Base-by-base conservation (phyloP, 139 green algal species). In the Haematococcus lacustris region DNA sequence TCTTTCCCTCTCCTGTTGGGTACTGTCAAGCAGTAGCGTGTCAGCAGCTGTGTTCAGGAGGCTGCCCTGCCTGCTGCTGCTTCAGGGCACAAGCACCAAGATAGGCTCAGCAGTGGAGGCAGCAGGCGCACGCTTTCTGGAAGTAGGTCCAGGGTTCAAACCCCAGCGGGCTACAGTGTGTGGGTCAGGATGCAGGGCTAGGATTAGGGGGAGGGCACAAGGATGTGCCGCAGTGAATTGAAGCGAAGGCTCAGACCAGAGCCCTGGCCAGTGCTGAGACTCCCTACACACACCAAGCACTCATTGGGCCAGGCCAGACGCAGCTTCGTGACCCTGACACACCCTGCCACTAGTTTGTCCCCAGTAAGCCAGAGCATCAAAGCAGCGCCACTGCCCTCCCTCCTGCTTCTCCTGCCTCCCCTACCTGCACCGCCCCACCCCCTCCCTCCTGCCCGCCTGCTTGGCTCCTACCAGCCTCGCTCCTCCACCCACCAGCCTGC, bases 61-160 rank as follows among this genome's bases (percentile, higher is more conserved):
- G 17, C 43, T 53, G 57, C 83, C 76, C 3, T 87, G 76, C 21
- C 26, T 71, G n/a, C 47, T 35, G 33, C 28, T 98, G 3, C 93
- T 98, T 70, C 90, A 86, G 34, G 76, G 71, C 2, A 97, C 93
- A 38, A 87, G 76, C 5, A 53, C 76, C 23, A 59, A 77, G 23
- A 90, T 96, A 41, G 83, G 82, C 66, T 85, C 71, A 66, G 80
- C 83, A 6, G 51, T 92, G 21, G 81, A 71, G 1, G 69, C 63
- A 25, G 80, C 76, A 47, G 88, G 87, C 2, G 87, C 65, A 13
- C 65, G 73, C 41, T 94, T 88, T 53, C 75, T 93, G 0, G 86
- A 93, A 76, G 87, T 84, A 38, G 25, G 41, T 23, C 5, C 51
- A 38, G 28, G 28, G 25, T 37, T 21, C 13, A 39, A 38, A 30